Evolutionary conservation across 208 protist species (phyloP), one percentile per base, ranked within the genome.

Genomic region (Trypanosoma theileri): DNA sequence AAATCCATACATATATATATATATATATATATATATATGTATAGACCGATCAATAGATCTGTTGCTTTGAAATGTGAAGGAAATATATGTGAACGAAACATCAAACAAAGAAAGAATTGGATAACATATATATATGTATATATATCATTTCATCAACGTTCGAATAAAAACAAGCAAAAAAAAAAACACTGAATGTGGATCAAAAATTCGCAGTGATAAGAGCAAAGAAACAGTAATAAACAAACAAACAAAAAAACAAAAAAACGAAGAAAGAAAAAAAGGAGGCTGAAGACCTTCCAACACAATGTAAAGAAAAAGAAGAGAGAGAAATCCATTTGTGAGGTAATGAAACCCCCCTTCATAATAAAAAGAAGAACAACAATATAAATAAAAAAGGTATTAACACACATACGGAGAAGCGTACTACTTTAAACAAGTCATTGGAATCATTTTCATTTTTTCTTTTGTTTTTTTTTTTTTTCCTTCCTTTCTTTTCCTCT

Each of bases 261-360:
- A 58, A 65, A 59, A 24, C 24, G n/a, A 64, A 69, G 69, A 57
- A 69, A 10, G 58, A 65, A 45, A 59, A 53, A 53, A 51, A 51
- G 26, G 13, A 68, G 58, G 70, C 31, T 45, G 16, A 50, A 42
- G 70, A 24, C 35, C 42, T 13, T 13, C 13, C 16, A 24, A 57
- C 13, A 35, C 6, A 35, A 6, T 35, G 28, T 6, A 35, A 35
- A 35, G n/a, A n/a, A n/a, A n/a, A n/a, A n/a, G n/a, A n/a, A n/a
- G n/a, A n/a, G n/a, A n/a, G n/a, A n/a, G n/a, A n/a, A n/a, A n/a
- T n/a, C n/a, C n/a, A n/a, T n/a, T n/a, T n/a, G n/a, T n/a, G 28
- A 35, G 28, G 28, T 6, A 35, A 6, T 6, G 6, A 35, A 35
- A 1, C 28, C 6, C 28, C 28, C 6, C 28, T 35, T 35, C 6